A percentile compares a stretch with the other conserved stretches of the same genome.
These are phyloP conservation scores for Lasiosphaeriaceae sp. DNA, from an alignment of 495 filamentous ascomycete genomes.

Conservation along the genomic window DNA sequence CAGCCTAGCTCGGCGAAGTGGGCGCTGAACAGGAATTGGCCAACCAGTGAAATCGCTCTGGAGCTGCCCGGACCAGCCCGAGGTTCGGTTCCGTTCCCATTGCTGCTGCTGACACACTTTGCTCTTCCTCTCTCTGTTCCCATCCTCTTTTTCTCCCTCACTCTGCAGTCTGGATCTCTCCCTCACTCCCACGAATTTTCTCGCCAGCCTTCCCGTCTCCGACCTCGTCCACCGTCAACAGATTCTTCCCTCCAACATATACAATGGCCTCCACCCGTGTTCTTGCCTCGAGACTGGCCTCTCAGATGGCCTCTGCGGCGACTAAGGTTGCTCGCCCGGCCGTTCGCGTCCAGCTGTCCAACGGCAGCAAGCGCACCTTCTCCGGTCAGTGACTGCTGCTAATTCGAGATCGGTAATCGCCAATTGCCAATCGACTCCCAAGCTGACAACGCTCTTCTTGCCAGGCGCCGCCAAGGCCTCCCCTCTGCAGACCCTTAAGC, in stretches of 20 bases:
- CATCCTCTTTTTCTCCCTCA: slow-evolving; percentile 37
- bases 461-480: slow-evolving; percentile 41
- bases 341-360: slow-evolving; percentile 48
- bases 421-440: neutral
- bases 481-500: slow-evolving; percentile 62
- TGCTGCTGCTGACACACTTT: slow-evolving; percentile 26
- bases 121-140: slow-evolving; percentile 32
- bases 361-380: slow-evolving; percentile 66
- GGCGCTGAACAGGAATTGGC: slow-evolving; percentile 34
- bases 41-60: slow-evolving; percentile 23
- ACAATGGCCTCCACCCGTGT: slow-evolving; percentile 73
- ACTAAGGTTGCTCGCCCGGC: slow-evolving; percentile 68
- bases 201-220: slow-evolving; percentile 27
- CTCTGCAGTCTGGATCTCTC: slow-evolving; percentile 35
- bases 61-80: slow-evolving; percentile 36
- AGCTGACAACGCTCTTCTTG: slow-evolving; percentile 3
- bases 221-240: slow-evolving; percentile 30
- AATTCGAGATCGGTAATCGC: slow-evolving; percentile 1
- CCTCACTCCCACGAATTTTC: slow-evolving; percentile 19
- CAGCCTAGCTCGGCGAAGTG: slow-evolving; percentile 21
- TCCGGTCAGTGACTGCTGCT: slow-evolving; percentile 40
- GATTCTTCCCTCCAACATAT: slow-evolving; percentile 43
- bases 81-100: slow-evolving; percentile 26
- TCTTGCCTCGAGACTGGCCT: slow-evolving; percentile 61
- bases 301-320: slow-evolving; percentile 58